phyloP scores from a whole-genome alignment of 2,329 filamentous ascomycete genomes.

The Drechslerella dactyloides region DNA sequence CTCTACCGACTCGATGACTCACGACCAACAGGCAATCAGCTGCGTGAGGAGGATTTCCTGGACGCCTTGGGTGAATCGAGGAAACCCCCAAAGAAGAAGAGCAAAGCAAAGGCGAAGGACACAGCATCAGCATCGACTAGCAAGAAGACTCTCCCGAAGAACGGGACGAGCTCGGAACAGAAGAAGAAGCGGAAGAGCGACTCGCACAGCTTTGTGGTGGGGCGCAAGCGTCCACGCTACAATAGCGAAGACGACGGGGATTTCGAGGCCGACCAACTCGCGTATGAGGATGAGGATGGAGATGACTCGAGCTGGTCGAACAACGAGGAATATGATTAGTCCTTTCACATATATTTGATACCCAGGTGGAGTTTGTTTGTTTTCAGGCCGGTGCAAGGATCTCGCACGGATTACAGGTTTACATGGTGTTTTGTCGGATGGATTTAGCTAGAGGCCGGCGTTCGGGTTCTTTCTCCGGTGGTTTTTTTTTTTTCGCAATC shows the following conservation, averaged over 20 bases:
- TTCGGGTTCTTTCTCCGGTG: too few relatives aligned
- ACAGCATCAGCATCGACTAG: slow-evolving; percentile 1
- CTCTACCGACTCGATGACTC: slow-evolving; percentile 44
- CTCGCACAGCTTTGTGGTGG: slow-evolving; percentile 32
- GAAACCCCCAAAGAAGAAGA: background rate
- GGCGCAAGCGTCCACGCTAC: slow-evolving; percentile 28
- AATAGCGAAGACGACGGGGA: slow-evolving; percentile 41
- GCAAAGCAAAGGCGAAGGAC: slow-evolving; percentile 21
- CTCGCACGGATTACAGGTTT: too few relatives aligned
- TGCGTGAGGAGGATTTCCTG: slow-evolving; percentile 39
- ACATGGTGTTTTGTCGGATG: too few relatives aligned
- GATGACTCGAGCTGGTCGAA: slow-evolving; percentile 46
- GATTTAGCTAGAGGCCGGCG: too few relatives aligned
- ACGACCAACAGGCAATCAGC: slow-evolving; percentile 42
- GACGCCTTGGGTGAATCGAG: too few relatives aligned
- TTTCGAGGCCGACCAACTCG: slow-evolving; percentile 40
- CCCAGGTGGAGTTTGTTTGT: too few relatives aligned
- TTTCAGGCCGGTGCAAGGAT: too few relatives aligned
- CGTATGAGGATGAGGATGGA: slow-evolving; percentile 41
- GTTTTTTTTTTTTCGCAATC: too few relatives aligned
- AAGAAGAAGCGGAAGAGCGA: slow-evolving; percentile 10
- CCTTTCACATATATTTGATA: background rate
- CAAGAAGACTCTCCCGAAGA: slow-evolving; percentile 7
- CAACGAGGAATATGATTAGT: slow-evolving; percentile 13
- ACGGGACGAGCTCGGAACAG: slow-evolving; percentile 4